Conservation (phyloP, 306 rosid genomes). For the Coriaria nepalensis region DNA sequence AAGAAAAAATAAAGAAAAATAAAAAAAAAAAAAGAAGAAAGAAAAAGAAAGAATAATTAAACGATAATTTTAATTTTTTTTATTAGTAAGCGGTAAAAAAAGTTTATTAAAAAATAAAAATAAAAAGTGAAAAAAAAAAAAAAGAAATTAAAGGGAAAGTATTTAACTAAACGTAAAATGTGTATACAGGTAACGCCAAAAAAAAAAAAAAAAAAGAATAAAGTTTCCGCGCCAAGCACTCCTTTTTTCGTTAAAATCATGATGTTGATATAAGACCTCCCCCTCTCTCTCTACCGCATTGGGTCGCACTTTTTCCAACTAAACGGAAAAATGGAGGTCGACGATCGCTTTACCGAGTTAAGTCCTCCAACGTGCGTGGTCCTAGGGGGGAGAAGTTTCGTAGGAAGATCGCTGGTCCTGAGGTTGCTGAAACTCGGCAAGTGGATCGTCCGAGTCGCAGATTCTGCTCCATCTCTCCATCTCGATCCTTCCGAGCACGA, state of each 20-base stretch:
- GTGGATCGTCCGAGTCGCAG: slow-evolving; percentile 77
- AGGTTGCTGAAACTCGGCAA: slow-evolving; percentile 42
- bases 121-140: no score
- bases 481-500: slow-evolving; percentile 35
- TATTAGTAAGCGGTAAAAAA: no score
- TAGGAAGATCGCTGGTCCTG: slow-evolving; percentile 60
- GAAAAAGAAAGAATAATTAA: no score
- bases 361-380: slow-evolving; percentile 65
- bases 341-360: slow-evolving; percentile 42
- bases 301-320: slow-evolving; percentile 6
- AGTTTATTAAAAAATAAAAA: no score
- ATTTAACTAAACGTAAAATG: no score
- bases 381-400: slow-evolving; percentile 63
- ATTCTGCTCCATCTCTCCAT: slow-evolving; percentile 42
- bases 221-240: slow-evolving; percentile 24
- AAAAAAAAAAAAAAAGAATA: no score
- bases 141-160: no score
- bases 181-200: no score
- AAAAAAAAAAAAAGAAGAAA: no score
- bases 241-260: slow-evolving; percentile 1
- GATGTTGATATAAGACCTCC: no score
- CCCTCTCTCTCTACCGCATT: slow-evolving; percentile 4
- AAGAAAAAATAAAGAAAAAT: no score
- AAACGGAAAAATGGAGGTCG: slow-evolving; percentile 32
- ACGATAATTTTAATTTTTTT: no score